Evolutionary conservation across 345 rosid genomes (phyloP), one percentile per base, ranked within the genome.

Genomic region (Eucalyptus globulus): DNA sequence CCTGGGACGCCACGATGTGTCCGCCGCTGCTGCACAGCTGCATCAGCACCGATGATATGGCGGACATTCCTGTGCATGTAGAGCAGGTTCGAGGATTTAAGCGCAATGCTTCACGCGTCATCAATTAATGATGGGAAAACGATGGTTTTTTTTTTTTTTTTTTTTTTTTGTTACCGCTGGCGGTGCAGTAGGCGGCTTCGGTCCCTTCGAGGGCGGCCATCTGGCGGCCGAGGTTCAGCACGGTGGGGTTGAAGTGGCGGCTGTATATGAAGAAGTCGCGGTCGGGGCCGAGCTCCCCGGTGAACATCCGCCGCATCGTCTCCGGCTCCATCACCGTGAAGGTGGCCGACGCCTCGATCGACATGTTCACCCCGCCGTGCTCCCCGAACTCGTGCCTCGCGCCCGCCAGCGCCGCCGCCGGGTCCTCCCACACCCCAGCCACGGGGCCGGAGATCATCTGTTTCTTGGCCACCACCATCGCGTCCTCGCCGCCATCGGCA

Each of bases 201-300:
- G 99, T 98, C 89, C 96, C 98, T 94, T 98, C 99, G 19, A 98
- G 96, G 76, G 99, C 97, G 40, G 99, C 99, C 99, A 98, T 98
- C 94, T 95, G 97, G 54, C 99, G 99, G 93, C 98, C 91, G 87
- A 98, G 99, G 89, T 95, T 96, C 85, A 97, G 92, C 43, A 98
- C 99, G 40, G 99, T 98, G 47, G 99, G 99, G 93, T 98, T 98
- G 86, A 97, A 98, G 93, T 98, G 99, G 56, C 99, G 99, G 92
- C 99, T 98, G 90, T 96, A 98, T 88, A 98, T 94, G 92, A 95
- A 98, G 93, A 97, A 98, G 91, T 98, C 98, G 19, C 97, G 96
- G 86, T 98, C 99, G 16, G 99, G 96, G 27, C 99, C 99, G n/a
- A 97, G 95, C 87, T 98, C 99, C 50, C 99, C 99, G 89, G 97